Conservation (phyloP, 2,329 filamentous ascomycete species). For the Aspergillus ibericus region DNA sequence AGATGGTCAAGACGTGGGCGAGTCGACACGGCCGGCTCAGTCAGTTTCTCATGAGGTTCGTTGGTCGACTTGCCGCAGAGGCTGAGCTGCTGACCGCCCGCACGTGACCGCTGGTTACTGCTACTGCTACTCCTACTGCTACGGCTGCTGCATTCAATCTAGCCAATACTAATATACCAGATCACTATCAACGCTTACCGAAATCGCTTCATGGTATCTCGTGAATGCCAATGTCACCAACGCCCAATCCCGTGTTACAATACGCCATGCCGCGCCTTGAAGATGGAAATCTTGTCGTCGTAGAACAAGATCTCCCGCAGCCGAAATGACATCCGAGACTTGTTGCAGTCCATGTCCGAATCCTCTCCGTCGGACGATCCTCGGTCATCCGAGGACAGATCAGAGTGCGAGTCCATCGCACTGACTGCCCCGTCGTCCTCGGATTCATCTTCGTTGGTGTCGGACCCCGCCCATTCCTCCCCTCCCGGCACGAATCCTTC, state of each 20-base stretch:
- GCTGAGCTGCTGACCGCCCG: constrained; percentile 16
- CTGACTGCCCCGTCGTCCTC: constrained; percentile 39
- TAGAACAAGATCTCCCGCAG: constrained; percentile 80
- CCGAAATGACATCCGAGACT: constrained; percentile 52
- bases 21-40: background rate
- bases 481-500: constrained; percentile 45
- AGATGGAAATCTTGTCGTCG: constrained; percentile 78
- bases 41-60: background rate
- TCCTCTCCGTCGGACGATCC: constrained; percentile 45
- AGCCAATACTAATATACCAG: background rate
- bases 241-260: constrained; percentile 29
- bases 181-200: background rate
- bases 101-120: constrained; percentile 11
- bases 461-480: constrained; percentile 47
- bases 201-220: constrained; percentile 21
- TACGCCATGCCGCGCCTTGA: constrained; percentile 68
- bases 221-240: constrained; percentile 8
- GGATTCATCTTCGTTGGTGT: constrained; percentile 48
- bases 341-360: constrained; percentile 40
- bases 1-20: background rate
- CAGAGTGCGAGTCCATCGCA: constrained; percentile 22
- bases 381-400: constrained; percentile 26
- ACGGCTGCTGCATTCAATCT: background rate
- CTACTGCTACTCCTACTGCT: background rate
- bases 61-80: constrained; percentile 16